Percentiles rank a stretch among this genome's conserved stretches.
Evolutionary conservation across 257 asterid species (phyloP).

Genomic region (Solanum rostratum): DNA sequence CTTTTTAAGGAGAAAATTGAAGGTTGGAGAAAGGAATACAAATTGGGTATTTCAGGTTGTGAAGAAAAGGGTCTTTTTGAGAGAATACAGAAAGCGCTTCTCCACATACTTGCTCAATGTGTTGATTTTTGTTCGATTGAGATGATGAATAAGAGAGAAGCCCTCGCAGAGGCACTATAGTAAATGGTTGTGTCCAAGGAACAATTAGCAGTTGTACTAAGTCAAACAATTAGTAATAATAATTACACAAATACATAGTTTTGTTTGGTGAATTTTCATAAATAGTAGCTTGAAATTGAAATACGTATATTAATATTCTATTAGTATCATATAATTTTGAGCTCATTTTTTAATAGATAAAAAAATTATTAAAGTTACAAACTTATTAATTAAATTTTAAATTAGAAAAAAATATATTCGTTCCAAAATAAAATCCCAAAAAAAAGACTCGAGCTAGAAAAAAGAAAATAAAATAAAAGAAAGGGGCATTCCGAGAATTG

Average conservation of each 20-base stretch:
- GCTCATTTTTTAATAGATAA: too few relatives aligned
- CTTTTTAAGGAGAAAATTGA: slow-evolving; percentile 48
- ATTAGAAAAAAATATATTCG: too few relatives aligned
- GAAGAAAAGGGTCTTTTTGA: slow-evolving; percentile 47
- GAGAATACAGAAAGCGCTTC: slow-evolving; percentile 19
- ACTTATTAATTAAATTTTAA: too few relatives aligned
- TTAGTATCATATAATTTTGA: too few relatives aligned
- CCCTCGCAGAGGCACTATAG: not conserved
- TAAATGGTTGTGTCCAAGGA: not conserved
- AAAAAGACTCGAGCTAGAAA: too few relatives aligned
- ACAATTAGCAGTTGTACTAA: too few relatives aligned
- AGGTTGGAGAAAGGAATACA: slow-evolving; percentile 83
- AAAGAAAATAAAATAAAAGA: accelerated
- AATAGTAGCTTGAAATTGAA: too few relatives aligned
- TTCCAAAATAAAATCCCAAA: not conserved
- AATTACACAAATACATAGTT: too few relatives aligned
- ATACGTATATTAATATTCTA: too few relatives aligned
- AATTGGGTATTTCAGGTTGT: slow-evolving; percentile 45
- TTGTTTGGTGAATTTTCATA: too few relatives aligned
- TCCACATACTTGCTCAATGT: slow-evolving; percentile 30
- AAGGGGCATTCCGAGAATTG: slow-evolving; percentile 87
- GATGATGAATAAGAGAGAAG: not conserved
- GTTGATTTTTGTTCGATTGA: not conserved
- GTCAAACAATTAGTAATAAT: too few relatives aligned
- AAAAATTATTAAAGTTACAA: too few relatives aligned